phyloP scores from a whole-genome alignment of 177 flowering plant genomes.

The Tripterygium wilfordii region DNA sequence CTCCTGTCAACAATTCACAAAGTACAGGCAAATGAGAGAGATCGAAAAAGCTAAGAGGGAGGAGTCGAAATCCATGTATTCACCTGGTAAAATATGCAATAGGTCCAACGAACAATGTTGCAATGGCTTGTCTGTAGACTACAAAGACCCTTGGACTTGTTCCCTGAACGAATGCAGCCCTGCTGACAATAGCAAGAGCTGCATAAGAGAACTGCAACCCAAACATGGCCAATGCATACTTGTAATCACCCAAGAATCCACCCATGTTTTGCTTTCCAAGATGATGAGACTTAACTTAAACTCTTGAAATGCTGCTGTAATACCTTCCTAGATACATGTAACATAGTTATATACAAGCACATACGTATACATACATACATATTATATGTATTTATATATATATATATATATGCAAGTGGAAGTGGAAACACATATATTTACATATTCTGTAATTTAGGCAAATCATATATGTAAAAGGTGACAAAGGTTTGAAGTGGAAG shows the following conservation, averaged over 20 bases:
- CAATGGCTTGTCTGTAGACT: slow-evolving; percentile 65
- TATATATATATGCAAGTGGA: no score
- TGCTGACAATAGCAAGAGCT: slow-evolving; percentile 29
- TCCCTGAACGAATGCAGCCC: slow-evolving; percentile 50
- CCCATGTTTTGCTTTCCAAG: no score
- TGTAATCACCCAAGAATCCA: slow-evolving; percentile 21
- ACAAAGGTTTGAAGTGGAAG: no score
- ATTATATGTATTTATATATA: no score
- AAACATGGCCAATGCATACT: slow-evolving; percentile 49
- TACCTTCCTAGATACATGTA: no score
- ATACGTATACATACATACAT: no score
- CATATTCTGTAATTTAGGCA: no score
- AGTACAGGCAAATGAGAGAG: background rate
- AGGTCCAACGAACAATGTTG: slow-evolving; percentile 54
- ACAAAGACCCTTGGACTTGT: slow-evolving; percentile 64
- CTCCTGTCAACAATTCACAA: slow-evolving; percentile 27
- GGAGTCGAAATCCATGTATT: background rate
- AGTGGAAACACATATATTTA: no score
- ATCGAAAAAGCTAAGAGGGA: background rate
- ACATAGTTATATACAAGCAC: no score
- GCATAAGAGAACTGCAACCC: slow-evolving; percentile 44
- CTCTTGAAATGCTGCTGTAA: no score
- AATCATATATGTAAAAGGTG: no score
- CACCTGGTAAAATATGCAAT: slow-evolving; percentile 48
- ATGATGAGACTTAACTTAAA: no score